Evolutionary conservation across 2,329 filamentous ascomycete species (phyloP).

Genomic region (Elsinoe ampelina): DNA sequence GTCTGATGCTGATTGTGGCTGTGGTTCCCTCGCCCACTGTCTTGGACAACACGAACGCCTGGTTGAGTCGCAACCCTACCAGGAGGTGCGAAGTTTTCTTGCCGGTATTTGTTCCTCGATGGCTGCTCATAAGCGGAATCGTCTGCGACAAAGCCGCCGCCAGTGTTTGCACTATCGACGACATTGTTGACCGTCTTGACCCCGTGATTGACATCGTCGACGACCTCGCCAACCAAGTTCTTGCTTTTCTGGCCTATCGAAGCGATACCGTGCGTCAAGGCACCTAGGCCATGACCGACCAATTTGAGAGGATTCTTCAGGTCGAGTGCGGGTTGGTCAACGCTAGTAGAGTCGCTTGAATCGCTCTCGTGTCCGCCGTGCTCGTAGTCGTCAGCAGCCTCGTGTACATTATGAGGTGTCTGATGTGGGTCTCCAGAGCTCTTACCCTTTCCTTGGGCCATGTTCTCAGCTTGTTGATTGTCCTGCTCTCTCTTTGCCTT

Average conservation of each 20-base stretch:
- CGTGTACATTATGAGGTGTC: constrained; percentile 23
- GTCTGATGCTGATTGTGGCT: too few relatives aligned
- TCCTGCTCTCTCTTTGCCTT: constrained; percentile 41
- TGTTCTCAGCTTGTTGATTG: constrained; percentile 26
- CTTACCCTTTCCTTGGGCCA: constrained; percentile 24
- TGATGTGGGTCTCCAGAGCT: constrained; percentile 26
- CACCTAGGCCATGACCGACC: constrained; percentile 37
- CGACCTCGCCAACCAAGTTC: constrained; percentile 29
- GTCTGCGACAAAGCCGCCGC: constrained; percentile 13
- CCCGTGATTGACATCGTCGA: constrained; percentile 35
- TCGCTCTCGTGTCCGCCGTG: constrained; percentile 11
- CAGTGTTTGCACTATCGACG: constrained; percentile 16
- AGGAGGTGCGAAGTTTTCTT: not conserved
- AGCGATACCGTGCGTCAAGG: constrained; percentile 38
- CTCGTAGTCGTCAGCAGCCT: constrained; percentile 23
- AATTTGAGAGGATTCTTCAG: constrained; percentile 26
- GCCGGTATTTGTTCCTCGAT: not conserved
- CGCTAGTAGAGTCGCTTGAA: constrained; percentile 5
- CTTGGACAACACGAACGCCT: not conserved
- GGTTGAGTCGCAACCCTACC: not conserved
- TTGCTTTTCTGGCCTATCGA: constrained; percentile 41
- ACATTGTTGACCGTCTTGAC: constrained; percentile 28
- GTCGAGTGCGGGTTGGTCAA: constrained; percentile 22
- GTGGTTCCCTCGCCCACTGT: not conserved
- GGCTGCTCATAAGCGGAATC: not conserved